A percentile compares a stretch with the other conserved stretches of the same genome.
Conservation (phyloP, 1,139 yeast species). For the Kodamaea derodonti region DNA sequence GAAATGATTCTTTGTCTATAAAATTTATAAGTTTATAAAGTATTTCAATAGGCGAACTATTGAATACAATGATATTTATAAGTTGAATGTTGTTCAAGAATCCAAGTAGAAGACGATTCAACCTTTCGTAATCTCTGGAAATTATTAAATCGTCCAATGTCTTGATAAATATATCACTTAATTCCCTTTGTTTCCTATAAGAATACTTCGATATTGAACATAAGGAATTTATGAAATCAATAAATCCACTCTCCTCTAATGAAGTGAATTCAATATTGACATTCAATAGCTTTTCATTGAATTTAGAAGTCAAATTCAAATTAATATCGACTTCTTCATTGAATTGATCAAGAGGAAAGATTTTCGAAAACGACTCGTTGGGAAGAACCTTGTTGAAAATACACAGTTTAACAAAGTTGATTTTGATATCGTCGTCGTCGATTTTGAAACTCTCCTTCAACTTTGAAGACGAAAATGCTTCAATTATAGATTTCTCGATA, state of each 20-base stretch:
- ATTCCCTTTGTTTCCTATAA: conserved; percentile 33
- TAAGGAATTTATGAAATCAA: conserved; percentile 29
- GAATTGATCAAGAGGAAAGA: conserved; percentile 9
- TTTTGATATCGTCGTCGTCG: conserved; percentile 2
- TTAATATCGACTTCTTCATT: conserved; percentile 7
- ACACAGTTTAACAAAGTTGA: conserved; percentile 47
- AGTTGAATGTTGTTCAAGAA: conserved; percentile 38
- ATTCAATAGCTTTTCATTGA: conserved; percentile 36
- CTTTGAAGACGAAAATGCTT: conserved; percentile 9
- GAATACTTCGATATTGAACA: conserved; percentile 34
- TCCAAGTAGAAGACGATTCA: conserved; percentile 48
- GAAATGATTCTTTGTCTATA: conserved; percentile 33
- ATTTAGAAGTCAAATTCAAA: conserved; percentile 9
- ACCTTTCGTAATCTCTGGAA: conserved; percentile 37
- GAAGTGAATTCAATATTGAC: conserved; percentile 54
- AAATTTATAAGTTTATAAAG: conserved; percentile 28
- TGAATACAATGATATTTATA: conserved; percentile 40
- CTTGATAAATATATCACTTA: conserved; percentile 29
- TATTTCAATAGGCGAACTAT: conserved; percentile 20
- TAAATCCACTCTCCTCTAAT: conserved; percentile 47
- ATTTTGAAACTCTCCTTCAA: conserved; percentile 9
- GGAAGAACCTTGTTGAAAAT: conserved; percentile 31
- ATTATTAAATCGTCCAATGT: conserved; percentile 38
- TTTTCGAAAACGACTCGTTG: conserved; percentile 31
- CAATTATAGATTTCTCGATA: conserved; percentile 13